Base-by-base conservation (phyloP, 2,329 filamentous ascomycete genomes). In the Achaetomium macrosporum region DNA sequence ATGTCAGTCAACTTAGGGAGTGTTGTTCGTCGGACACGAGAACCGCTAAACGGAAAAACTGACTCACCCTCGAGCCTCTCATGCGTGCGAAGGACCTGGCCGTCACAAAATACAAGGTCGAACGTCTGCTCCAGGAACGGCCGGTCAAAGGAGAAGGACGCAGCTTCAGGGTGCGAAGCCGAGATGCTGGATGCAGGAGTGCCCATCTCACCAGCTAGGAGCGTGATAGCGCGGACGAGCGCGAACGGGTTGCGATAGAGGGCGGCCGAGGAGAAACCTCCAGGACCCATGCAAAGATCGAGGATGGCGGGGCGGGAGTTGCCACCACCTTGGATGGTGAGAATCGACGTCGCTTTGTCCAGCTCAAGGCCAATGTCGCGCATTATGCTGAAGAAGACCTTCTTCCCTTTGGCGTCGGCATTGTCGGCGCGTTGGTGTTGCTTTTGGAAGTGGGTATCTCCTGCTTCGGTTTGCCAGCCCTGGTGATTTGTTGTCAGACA, bases 281-380 rank as follows among this genome's bases (percentile, higher is more conserved):
- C 79, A 0, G 79, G 79, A 0, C 79, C 79, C 67, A 77, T 74
- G 62, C 79, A 80, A 55, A 80, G 68, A 57, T 83, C 78, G 1
- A 83, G 71, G 17, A 82, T 67, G 10, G 42, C 60, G 0, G 59
- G 57, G 6, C 52, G 56, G 31, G 44, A 7, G 10, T 44, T 33
- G 12, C 31, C n/a, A 5, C n/a, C 33, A 3, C 6, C 11, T 2
- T 5, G 2, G 13, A 70, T 53, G 11, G 43, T 53, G n/a, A 76
- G 64, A 13, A 65, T 69, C 2, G 53, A 48, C 1, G 68, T 72
- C 0, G 49, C 47, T 0, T 35, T 9, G 8, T 79, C 58, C 19
- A 81, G 61, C 45, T 78, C 70, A 2, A 63, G 15, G 1, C 63
- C 74, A 35, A 80, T 75, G 1, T 53, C 47, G 39, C 61, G 57